Evolutionary conservation across 345 rosid species (phyloP), one percentile per base, ranked within the genome.

Genomic region (Raphanus sativus): DNA sequence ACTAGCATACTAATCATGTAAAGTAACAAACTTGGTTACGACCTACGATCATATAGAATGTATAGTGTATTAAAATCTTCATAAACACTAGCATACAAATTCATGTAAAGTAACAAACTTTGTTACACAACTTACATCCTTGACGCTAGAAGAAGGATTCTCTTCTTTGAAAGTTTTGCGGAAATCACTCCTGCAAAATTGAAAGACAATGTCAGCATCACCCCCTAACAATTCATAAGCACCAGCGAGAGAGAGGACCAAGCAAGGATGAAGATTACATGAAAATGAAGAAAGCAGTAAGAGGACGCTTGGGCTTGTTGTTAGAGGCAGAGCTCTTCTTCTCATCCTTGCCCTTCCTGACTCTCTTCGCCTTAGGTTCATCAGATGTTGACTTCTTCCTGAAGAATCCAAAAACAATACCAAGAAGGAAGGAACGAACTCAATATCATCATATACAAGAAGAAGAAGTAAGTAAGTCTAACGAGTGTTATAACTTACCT

Each of bases 221-320:
- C 6, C 26, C 71, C 16, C 24, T 2, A 70, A 17, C 6, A 38
- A 21, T 21, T 21, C 21, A 3, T 7, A 16, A 48, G 3, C n/a
- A 25, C 0, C 1, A n/a, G 4, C 59, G 21, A 21, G 21, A 21
- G 5, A 48, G 25, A 26, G n/a, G 1, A 25, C 0, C 1, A 71
- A 1, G 25, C 2, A 25, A n/a, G 25, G 2, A 24, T 28, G 13
- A 26, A 10, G 2, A 60, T 68, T 86, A 92, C 93, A 94, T 82
- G 88, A 94, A 94, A 71, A 94, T 33, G 29, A 94, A 90, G 87
- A 92, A 94, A n/a, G 96, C 97, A 0, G 97, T 87, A 30, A 89
- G 86, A 71, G 98, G 97, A 58, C 96, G 91, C 59, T 92, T 92
- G 9, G 89, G 86, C 72, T 75, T 84, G 77, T 75, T 84, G 77